A percentile compares a stretch with the other conserved stretches of the same genome.
Evolutionary conservation across 2,329 filamentous ascomycete species (phyloP).

Genomic region (Ceratocystiopsis brevicomis): DNA sequence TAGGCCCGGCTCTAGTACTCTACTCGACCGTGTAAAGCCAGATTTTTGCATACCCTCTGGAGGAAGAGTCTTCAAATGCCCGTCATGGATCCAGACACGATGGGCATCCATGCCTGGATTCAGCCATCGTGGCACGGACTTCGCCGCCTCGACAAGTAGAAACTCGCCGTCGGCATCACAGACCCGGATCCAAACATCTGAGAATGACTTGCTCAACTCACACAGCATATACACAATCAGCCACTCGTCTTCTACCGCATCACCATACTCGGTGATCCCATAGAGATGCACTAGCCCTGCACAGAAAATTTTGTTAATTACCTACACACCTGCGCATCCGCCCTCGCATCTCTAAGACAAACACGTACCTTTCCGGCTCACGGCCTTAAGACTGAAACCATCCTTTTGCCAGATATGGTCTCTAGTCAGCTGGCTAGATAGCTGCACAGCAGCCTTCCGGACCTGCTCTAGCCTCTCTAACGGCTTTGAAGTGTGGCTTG

Average conservation of each 20-base stretch:
- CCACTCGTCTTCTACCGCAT: slow-evolving; percentile 96
- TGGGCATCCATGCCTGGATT: slow-evolving; percentile 79
- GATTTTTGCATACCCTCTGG: too few species aligned
- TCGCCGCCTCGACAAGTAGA: slow-evolving; percentile 81
- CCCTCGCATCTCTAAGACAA: neutral
- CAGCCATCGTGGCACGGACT: slow-evolving; percentile 71
- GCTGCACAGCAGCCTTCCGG: slow-evolving; percentile 45
- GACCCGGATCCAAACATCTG: slow-evolving; percentile 62
- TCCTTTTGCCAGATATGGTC: slow-evolving; percentile 95
- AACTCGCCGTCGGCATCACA: slow-evolving; percentile 90
- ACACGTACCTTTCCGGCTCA: slow-evolving; percentile 34
- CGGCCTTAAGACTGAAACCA: slow-evolving; percentile 50
- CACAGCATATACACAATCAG: slow-evolving; percentile 77
- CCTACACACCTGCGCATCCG: too few species aligned
- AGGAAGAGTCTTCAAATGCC: slow-evolving; percentile 16
- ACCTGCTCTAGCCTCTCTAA: slow-evolving; percentile 50
- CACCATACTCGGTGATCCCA: slow-evolving; percentile 72
- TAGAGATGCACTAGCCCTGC: slow-evolving; percentile 42
- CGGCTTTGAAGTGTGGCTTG: slow-evolving; percentile 28
- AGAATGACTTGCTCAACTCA: slow-evolving; percentile 55
- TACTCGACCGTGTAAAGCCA: too few species aligned
- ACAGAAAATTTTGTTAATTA: neutral
- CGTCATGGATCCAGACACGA: slow-evolving; percentile 73
- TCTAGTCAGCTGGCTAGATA: slow-evolving; percentile 47
- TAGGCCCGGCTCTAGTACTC: neutral